These are phyloP conservation scores for Umbilicus rupestris DNA, from an alignment of 164 flowering plant species.

Conservation along the genomic window DNA sequence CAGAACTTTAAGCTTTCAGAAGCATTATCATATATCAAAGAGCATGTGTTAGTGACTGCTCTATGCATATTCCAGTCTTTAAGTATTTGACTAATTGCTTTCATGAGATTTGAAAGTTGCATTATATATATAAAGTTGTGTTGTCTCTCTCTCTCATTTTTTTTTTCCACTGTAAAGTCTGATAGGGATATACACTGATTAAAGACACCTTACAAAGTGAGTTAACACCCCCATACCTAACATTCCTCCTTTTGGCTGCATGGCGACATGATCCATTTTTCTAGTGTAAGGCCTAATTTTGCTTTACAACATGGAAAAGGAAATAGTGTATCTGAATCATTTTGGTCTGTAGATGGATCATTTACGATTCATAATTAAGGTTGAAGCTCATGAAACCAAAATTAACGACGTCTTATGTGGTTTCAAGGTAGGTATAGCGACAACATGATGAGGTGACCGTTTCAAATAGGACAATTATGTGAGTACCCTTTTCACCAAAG, in stretches of 20 bases:
- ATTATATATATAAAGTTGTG: neutral
- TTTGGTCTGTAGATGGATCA: neutral
- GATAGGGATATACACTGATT: conserved; percentile 1
- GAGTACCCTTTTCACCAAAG: neutral
- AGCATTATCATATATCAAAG: neutral
- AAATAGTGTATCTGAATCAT: neutral
- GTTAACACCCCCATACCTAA: neutral
- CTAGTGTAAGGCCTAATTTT: neutral
- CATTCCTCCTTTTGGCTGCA: conserved; percentile 7
- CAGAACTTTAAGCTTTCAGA: neutral
- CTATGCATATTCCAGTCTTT: neutral
- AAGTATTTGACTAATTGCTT: conserved; percentile 3
- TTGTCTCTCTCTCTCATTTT: neutral
- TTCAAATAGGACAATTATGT: neutral
- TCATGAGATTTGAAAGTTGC: neutral
- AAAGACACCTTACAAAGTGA: neutral
- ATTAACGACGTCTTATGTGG: neutral
- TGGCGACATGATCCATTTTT: neutral
- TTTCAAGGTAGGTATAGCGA: neutral
- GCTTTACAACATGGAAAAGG: conserved; percentile 5
- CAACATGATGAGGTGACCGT: neutral
- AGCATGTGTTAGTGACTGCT: neutral
- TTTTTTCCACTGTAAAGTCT: neutral
- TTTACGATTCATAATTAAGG: neutral
- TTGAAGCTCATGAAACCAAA: neutral